Conservation (phyloP, 176 grass and related monocot species). For the Musa schizocarpa region DNA sequence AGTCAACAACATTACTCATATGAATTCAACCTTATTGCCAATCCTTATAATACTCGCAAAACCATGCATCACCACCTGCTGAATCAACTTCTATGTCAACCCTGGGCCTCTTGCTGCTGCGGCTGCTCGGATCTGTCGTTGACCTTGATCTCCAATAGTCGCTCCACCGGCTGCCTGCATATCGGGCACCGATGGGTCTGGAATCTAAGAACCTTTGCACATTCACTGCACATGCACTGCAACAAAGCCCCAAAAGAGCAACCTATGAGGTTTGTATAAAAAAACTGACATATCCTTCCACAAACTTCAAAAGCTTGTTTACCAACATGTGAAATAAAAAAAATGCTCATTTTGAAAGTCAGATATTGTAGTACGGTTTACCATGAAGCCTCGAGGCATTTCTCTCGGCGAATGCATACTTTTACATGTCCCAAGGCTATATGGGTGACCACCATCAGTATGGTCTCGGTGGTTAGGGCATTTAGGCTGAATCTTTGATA, state of each 20-base stretch:
- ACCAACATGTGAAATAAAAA: too few species aligned
- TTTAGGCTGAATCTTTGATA: too few species aligned
- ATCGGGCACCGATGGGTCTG: conserved; percentile 61
- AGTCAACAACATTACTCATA: neutral
- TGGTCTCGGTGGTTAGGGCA: too few species aligned
- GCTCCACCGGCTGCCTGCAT: conserved; percentile 41
- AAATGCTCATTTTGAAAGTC: too few species aligned
- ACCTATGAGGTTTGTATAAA: too few species aligned
- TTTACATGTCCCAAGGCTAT: too few species aligned
- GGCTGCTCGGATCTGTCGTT: conserved; percentile 6
- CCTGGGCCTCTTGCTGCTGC: neutral
- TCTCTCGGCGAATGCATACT: too few species aligned
- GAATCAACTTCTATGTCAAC: neutral
- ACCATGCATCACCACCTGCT: neutral
- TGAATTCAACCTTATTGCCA: neutral
- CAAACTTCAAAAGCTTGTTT: too few species aligned
- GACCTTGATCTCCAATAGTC: conserved; percentile 39
- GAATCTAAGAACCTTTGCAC: conserved; percentile 37
- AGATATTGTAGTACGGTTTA: too few species aligned
- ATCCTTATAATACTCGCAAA: neutral
- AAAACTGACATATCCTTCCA: too few species aligned
- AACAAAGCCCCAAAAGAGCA: neutral
- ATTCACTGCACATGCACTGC: conserved; percentile 58
- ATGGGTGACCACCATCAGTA: too few species aligned
- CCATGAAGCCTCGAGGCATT: too few species aligned